A percentile compares a stretch with the other conserved stretches of the same genome.
Conservation (phyloP, 768 basidiomycete species). For the Hortiboletus flavorubellus region DNA sequence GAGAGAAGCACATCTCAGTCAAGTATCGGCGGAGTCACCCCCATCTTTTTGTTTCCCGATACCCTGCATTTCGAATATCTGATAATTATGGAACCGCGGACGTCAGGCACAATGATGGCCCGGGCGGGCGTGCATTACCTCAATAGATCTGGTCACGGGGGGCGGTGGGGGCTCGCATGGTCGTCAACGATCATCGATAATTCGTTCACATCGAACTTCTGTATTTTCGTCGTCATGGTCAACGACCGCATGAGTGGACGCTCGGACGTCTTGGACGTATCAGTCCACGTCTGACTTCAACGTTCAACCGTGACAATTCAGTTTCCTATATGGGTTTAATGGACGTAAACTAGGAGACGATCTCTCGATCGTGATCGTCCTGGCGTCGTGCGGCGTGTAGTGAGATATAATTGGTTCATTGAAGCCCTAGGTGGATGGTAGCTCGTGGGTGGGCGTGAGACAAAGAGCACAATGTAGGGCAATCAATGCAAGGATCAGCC, state of each 20-base stretch:
- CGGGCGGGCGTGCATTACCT: not conserved
- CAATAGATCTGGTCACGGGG: not conserved
- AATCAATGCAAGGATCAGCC: not conserved
- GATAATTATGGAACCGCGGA: conserved; percentile 2
- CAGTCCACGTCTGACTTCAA: not conserved
- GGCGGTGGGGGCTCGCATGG: conserved; percentile 9
- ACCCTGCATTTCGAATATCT: conserved; percentile 8
- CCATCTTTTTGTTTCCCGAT: not conserved
- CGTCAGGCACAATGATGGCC: conserved; percentile 20
- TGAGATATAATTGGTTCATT: not conserved
- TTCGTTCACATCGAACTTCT: not conserved
- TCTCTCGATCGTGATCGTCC: conserved; percentile 21
- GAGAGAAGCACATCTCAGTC: not conserved
- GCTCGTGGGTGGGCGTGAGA: not conserved
- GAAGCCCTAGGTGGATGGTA: not conserved
- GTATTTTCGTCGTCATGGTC: conserved; percentile 1
- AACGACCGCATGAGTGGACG: not conserved
- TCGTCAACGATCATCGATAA: not conserved
- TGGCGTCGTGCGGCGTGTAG: not conserved
- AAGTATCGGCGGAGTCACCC: conserved; percentile 1
- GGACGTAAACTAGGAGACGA: conserved; percentile 11
- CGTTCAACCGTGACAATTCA: not conserved
- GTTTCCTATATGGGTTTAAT: conserved; percentile 1
- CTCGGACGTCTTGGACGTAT: not conserved
- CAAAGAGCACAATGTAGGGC: not conserved